Evolutionary conservation across 2,329 filamentous ascomycete genomes (phyloP), one percentile per base, ranked within the genome.

Genomic region (Fusarium torreyae): DNA sequence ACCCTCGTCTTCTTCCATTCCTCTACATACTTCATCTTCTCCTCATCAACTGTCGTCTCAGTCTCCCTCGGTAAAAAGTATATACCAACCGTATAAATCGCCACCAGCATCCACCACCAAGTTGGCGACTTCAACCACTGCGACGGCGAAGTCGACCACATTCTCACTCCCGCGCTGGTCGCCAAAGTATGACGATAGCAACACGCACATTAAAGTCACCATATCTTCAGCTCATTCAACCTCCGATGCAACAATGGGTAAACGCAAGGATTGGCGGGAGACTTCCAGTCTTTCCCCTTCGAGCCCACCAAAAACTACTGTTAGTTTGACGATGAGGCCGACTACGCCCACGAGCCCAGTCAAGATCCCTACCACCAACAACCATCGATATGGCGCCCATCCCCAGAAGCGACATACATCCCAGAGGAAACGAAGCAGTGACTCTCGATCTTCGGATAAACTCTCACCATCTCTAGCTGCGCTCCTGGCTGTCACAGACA

Each of bases 401-500:
- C 60, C 76, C 73, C 66, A 79, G 79, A 65, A 82, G 76, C 72
- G 81, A 39, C 78, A 80, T 52, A 76, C 80, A 60, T 76, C 75
- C 26, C 79, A 82, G 50, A 79, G 79, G 43, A 77, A 77, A 39
- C 71, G 72, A 45, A 76, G 78, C 10, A 80, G 78, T 61, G 82
- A 85, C 55, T 77, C 81, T 3, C 84, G 86, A 74, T 84, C 84
- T 2, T 83, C 86, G 7, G 86, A 88, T 59, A 80, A 83, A 17
- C 81, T 91, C 22, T 85, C 88, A 7, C 84, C 88, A 0, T 89
- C 88, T 0, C 84, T 91, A 28, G 87, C 87, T 7, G 87, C 87
- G 14, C 80, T 91, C 28, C 80, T 91, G 34, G 89, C 89, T 33
- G 81, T 89, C 54, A 91, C 89, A 31, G 85, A 83, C 65, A 91